These are phyloP conservation scores for Komagataella kurtzmanii DNA, from an alignment of 805 yeast species.

Conservation along the genomic window DNA sequence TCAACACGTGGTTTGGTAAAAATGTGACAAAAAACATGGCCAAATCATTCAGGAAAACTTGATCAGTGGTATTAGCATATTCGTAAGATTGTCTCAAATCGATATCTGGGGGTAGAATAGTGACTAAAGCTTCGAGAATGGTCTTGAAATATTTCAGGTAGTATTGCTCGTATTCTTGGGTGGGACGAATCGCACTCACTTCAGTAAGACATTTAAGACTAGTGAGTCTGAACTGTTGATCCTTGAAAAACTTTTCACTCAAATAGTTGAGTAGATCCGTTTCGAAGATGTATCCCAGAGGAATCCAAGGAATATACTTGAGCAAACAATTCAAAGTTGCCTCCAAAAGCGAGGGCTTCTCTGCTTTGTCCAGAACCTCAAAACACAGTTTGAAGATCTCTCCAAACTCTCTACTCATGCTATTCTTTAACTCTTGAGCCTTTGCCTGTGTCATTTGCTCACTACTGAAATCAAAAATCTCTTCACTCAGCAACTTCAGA, in stretches of 20 bases:
- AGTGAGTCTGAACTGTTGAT: slow-evolving; percentile 68
- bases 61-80: slow-evolving; percentile 69
- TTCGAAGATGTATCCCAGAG: slow-evolving; percentile 78
- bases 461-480: slow-evolving; percentile 89
- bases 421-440: slow-evolving; percentile 66
- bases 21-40: slow-evolving; percentile 88
- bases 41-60: slow-evolving; percentile 87
- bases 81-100: slow-evolving; percentile 64
- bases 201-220: slow-evolving; percentile 91
- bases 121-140: slow-evolving; percentile 55
- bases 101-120: slow-evolving; percentile 58
- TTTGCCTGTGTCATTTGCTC: slow-evolving; percentile 97
- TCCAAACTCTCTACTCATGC: slow-evolving; percentile 82
- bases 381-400: slow-evolving; percentile 88
- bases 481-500: slow-evolving; percentile 80
- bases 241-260: slow-evolving; percentile 62
- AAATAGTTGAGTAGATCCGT: slow-evolving; percentile 66
- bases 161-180: slow-evolving; percentile 34
- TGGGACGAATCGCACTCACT: slow-evolving; percentile 55
- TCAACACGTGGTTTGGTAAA: slow-evolving; percentile 55
- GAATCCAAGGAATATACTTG: slow-evolving; percentile 91
- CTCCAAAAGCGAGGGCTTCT: slow-evolving; percentile 62
- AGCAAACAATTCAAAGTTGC: slow-evolving; percentile 76
- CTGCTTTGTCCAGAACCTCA: slow-evolving; percentile 81
- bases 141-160: slow-evolving; percentile 59